phyloP scores from a whole-genome alignment of 768 basidiomycete species.

The Termitomyces sp. region DNA sequence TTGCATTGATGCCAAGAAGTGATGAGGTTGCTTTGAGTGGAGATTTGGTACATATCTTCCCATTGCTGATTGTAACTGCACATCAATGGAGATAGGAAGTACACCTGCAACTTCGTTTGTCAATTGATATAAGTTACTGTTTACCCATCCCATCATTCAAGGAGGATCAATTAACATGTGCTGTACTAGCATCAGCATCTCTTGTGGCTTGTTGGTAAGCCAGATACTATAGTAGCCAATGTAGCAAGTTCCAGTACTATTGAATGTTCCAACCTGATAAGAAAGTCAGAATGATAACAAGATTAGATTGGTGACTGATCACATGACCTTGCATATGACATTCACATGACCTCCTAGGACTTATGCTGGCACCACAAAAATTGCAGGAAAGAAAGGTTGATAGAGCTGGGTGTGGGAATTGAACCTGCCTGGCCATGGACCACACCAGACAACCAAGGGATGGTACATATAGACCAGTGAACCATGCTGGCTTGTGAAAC shows the following conservation, averaged over 20 bases:
- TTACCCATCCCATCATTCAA: constrained; percentile 3
- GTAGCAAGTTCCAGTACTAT: constrained; percentile 16
- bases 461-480: too few relatives aligned
- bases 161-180: background rate
- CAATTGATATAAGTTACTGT: too few relatives aligned
- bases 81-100: constrained; percentile 2
- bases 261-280: constrained; percentile 18
- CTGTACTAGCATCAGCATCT: background rate
- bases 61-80: background rate
- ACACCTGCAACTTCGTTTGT: constrained; percentile 4
- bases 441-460: too few relatives aligned
- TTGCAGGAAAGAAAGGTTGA: too few relatives aligned
- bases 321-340: too few relatives aligned
- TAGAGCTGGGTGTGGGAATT: too few relatives aligned
- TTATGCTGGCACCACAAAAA: too few relatives aligned
- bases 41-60: background rate
- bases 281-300: too few relatives aligned
- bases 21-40: background rate
- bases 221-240: constrained; percentile 18
- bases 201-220: constrained; percentile 13
- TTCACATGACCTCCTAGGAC: too few relatives aligned
- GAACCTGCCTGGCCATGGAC: too few relatives aligned
- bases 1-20: background rate
- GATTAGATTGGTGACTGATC: too few relatives aligned
- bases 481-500: too few relatives aligned